These are phyloP conservation scores for Lotus japonicus DNA, from an alignment of 306 rosid species.

Conservation along the genomic window DNA sequence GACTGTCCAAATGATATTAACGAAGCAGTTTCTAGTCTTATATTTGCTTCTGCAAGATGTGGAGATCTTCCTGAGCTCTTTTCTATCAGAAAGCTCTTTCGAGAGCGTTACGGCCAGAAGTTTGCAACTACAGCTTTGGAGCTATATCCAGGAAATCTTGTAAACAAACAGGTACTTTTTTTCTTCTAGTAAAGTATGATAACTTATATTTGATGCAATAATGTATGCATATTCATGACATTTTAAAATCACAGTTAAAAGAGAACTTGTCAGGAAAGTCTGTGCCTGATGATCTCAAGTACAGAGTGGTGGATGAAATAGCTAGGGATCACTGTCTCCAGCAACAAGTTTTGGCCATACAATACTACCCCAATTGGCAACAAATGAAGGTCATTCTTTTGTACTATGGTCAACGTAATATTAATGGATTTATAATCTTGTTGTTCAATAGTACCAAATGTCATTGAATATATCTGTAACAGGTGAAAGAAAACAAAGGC, in stretches of 20 bases:
- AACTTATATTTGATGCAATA: too few species aligned
- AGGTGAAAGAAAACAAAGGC: constrained; percentile 36
- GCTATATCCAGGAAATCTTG: constrained; percentile 64
- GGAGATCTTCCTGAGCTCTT: constrained; percentile 83
- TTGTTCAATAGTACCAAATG: background rate
- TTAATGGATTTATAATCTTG: background rate
- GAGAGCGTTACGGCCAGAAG: constrained; percentile 57
- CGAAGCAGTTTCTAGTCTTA: constrained; percentile 80
- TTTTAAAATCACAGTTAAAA: constrained; percentile 39
- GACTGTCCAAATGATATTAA: constrained; percentile 70
- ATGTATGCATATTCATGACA: constrained; percentile 9
- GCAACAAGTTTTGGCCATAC: constrained; percentile 49
- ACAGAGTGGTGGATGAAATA: constrained; percentile 51
- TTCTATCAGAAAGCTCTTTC: constrained; percentile 65
- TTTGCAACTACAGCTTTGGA: constrained; percentile 56
- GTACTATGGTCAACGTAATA: background rate
- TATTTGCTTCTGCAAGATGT: constrained; percentile 83
- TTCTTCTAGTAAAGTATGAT: too few species aligned
- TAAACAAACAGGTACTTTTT: constrained; percentile 57
- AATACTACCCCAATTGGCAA: constrained; percentile 60
- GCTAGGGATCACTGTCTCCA: constrained; percentile 39
- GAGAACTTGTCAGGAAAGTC: constrained; percentile 40
- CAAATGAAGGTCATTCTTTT: constrained; percentile 39
- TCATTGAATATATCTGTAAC: background rate
- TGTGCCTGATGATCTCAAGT: constrained; percentile 51